Evolutionary conservation across 2,329 filamentous ascomycete species (phyloP), one percentile per base, ranked within the genome.

Genomic region (Neonectria magnoliae): DNA sequence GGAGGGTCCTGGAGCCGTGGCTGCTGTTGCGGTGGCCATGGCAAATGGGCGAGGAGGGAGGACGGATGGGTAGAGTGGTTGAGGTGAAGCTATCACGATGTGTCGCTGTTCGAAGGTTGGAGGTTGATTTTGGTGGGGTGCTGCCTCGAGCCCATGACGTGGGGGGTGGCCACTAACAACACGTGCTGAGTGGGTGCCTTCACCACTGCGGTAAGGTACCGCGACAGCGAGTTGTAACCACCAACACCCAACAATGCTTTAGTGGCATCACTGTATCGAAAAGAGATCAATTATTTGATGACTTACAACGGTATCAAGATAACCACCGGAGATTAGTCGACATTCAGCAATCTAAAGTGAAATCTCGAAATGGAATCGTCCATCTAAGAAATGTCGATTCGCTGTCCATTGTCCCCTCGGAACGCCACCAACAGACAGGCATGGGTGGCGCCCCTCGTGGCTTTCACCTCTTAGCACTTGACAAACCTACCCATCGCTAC

Each of bases 121-220:
- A 62, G 58, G 53, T 55, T 55, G 42, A 41, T 27, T 55, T 55
- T 53, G 58, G 60, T 31, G 64, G 53, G 52, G 60, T 57, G 38
- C 47, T 10, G 18, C 14, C 14, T n/a, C 10, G 33, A 22, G 55
- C 55, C 41, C 27, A 62, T 62, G 60, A 62, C 60, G 60, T 52
- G 47, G 57, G 53, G 57, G 60, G 60, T 33, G 25, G 20, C 22
- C 27, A 14, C 29, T 44, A n/a, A 11, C n/a, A 33, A 47, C 41
- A 57, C 54, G 45, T 62, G 51, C 51, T 27, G 11, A 20, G 7
- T 36, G 18, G 51, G 51, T 48, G 45, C 45, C 45, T 57, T 45
- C 13, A 25, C 25, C 25, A 25, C 25, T 25, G 6, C 25, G 25
- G 25, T 25, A 25, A 25, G 25, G 25, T 25, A 16, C 33, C 16